Percentiles rank a stretch among this genome's conserved stretches.
Evolutionary conservation across 83 land plant genomes (phyloP).

Genomic region (Larix sibirica): DNA sequence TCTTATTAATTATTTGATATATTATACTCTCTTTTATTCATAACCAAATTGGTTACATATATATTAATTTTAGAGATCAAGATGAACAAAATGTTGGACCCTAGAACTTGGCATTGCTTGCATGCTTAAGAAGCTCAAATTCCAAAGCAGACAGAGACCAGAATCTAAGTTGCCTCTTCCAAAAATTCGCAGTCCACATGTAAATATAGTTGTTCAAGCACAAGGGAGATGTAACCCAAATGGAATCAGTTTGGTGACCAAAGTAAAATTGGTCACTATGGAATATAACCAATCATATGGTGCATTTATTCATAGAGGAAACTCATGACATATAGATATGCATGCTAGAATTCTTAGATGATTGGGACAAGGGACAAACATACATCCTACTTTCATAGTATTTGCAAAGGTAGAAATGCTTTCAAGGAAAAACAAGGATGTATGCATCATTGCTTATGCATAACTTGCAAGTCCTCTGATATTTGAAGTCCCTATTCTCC

Average conservation of each 20-base stretch:
- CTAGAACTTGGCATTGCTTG: neutral
- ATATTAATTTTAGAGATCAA: neutral
- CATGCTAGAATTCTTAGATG: slow-evolving; percentile 31
- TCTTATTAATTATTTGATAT: no score
- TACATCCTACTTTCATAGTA: slow-evolving; percentile 31
- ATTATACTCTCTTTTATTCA: no score
- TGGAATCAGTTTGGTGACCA: no score
- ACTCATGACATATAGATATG: slow-evolving; percentile 47
- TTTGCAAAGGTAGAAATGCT: slow-evolving; percentile 44
- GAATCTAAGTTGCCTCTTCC: no score
- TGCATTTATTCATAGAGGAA: neutral
- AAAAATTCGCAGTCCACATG: no score
- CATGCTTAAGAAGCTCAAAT: neutral
- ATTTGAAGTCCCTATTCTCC: slow-evolving; percentile 24
- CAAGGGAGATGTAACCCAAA: no score
- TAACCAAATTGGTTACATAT: no score
- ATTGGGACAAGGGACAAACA: slow-evolving; percentile 34
- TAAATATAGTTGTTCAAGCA: no score
- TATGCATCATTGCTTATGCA: slow-evolving; percentile 25
- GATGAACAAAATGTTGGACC: neutral
- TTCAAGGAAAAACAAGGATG: slow-evolving; percentile 38
- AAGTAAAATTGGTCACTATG: slow-evolving; percentile 2
- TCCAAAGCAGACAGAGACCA: neutral
- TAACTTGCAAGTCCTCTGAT: slow-evolving; percentile 24
- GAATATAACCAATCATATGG: neutral